phyloP scores from a whole-genome alignment of 73 alveolate species.

The Uronychia binucleata region DNA sequence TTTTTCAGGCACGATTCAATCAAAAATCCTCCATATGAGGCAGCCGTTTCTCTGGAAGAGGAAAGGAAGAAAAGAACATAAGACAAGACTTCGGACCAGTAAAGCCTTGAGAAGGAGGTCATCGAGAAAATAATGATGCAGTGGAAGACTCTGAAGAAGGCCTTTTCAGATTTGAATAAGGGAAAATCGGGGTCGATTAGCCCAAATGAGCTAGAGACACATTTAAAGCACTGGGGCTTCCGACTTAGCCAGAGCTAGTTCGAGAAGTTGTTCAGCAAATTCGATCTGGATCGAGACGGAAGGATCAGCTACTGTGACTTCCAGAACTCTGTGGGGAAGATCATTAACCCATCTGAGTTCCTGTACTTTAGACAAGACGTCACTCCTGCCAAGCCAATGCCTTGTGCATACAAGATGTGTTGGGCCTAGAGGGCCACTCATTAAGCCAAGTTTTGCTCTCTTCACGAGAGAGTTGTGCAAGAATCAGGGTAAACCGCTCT shows the following conservation, averaged over 20 bases:
- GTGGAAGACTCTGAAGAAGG: conserved; percentile 59
- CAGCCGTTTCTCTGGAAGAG: conserved; percentile 2
- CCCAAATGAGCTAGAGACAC: conserved; percentile 27
- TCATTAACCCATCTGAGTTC: conserved; percentile 58
- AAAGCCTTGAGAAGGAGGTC: conserved; percentile 26
- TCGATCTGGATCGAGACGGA: conserved; percentile 68
- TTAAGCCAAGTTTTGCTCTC: conserved; percentile 13
- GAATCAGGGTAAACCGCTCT: conserved; percentile 10
- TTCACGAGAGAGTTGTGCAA: neutral
- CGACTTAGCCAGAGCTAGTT: conserved; percentile 34
- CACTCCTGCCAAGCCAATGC: conserved; percentile 23
- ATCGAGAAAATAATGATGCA: conserved; percentile 52
- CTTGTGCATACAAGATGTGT: conserved; percentile 19
- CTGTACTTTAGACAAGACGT: conserved; percentile 62
- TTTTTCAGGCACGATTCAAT: conserved; percentile 63
- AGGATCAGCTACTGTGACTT: conserved; percentile 53
- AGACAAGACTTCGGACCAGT: conserved; percentile 24
- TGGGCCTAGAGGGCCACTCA: conserved; percentile 39
- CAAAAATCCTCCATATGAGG: conserved; percentile 57
- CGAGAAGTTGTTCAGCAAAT: conserved; percentile 24
- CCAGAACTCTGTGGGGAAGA: conserved; percentile 48
- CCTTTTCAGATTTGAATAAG: conserved; percentile 53
- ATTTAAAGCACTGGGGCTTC: conserved; percentile 49
- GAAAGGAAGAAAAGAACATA: conserved; percentile 13
- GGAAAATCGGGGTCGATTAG: conserved; percentile 40